Base-by-base conservation (phyloP, 2,329 filamentous ascomycete genomes). In the Pseudocercospora pini-densiflorae region DNA sequence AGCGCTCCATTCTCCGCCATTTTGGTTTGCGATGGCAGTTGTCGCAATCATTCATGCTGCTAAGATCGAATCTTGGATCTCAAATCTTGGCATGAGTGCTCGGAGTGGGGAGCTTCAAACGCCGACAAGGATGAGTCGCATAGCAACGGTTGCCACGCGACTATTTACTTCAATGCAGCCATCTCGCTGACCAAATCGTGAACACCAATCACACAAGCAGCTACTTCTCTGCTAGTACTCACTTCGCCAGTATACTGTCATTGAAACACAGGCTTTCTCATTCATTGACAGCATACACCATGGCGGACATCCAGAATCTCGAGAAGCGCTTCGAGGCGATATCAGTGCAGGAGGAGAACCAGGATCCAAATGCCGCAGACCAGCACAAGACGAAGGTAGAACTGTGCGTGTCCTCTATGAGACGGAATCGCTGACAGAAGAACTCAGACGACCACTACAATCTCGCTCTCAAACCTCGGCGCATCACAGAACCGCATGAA, bases 251-350 rank as follows among this genome's bases (percentile, higher is more conserved):
- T 36, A 40, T 47, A 58, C 55, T 54, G 59, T 54, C 60, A 27
- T 27, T 63, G 58, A 62, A 59, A 40, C 45, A 61, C 57, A 65
- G 21, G 21, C 40, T 14, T 55, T 59, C 49, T 24, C 69, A 71
- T 67, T 72, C 70, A 70, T 72, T 72, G 51, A 59, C 58, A 66
- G 54, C 55, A 64, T 31, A 58, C 62, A 63, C 8, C 51, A 77
- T 77, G 76, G 74, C 75, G 51, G 88, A 94, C 70, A 87, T 91
- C 66, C 88, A 92, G 73, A 89, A 88, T 60, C 85, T 98, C 55
- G 94, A 97, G 82, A 85, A 91, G 81, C 92, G 92, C 74, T 92
- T 98, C 77, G 93, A 97, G 88, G 90, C 90, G 80, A 88, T 97
- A 82, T 90, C 92, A 21, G 92, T 97, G 69, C 90, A 92, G 74